These are phyloP conservation scores for Vitis rotundifolia DNA, from an alignment of 164 flowering plant species.

Conservation along the genomic window DNA sequence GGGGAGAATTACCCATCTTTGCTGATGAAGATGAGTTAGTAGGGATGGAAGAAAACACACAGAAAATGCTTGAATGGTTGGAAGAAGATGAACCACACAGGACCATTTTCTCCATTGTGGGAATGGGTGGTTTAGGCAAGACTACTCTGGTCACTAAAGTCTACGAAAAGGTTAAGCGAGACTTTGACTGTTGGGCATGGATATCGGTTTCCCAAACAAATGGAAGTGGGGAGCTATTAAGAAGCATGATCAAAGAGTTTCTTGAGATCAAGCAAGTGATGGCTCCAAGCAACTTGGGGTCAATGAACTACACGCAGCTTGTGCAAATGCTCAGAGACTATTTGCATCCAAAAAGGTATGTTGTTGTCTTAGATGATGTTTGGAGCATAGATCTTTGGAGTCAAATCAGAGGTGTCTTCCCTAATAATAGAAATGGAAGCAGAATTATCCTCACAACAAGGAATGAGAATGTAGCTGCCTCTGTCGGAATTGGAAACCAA, in stretches of 20 bases:
- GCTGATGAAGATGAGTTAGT: conserved; percentile 40
- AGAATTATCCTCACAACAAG: conserved; percentile 36
- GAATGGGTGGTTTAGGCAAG: conserved; percentile 66
- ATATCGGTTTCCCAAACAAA: conserved; percentile 29
- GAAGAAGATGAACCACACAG: conserved; percentile 28
- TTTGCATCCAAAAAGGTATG: conserved; percentile 32
- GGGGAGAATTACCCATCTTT: conserved; percentile 28
- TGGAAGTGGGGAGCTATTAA: conserved; percentile 18
- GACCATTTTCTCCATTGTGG: conserved; percentile 44
- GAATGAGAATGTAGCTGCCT: conserved; percentile 30
- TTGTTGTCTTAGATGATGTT: conserved; percentile 46
- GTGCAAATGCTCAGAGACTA: conserved; percentile 17
- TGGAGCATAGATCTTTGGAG: conserved; percentile 31
- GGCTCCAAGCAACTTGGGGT: conserved; percentile 14
- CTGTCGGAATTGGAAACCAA: conserved; percentile 27
- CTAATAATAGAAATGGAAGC: conserved; percentile 22
- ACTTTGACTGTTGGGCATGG: conserved; percentile 40
- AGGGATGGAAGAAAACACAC: conserved; percentile 36
- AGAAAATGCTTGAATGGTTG: conserved; percentile 29
- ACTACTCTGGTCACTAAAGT: conserved; percentile 41
- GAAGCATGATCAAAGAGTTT: conserved; percentile 26
- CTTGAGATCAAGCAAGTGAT: not conserved
- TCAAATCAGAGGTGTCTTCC: conserved; percentile 20
- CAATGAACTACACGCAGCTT: conserved; percentile 22
- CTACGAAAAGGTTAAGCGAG: conserved; percentile 16